A percentile compares a stretch with the other conserved stretches of the same genome.
Evolutionary conservation across 257 asterid genomes (phyloP).

Genomic region (Forsythia viridissima): DNA sequence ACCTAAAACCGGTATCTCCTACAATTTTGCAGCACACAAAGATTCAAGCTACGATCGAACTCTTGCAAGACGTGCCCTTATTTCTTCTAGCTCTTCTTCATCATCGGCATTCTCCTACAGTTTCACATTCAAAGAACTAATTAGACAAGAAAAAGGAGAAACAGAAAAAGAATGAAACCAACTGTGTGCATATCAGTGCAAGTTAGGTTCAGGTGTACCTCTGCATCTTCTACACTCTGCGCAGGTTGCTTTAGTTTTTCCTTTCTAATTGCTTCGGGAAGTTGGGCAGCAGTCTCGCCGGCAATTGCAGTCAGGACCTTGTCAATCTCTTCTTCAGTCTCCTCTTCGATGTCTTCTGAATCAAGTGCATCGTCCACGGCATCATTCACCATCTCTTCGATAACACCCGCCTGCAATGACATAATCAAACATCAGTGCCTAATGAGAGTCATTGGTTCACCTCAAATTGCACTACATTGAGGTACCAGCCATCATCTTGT

Average conservation of each 20-base stretch:
- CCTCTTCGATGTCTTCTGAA: slow-evolving; percentile 95
- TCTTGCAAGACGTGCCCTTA: slow-evolving; percentile 87
- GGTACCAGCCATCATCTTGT: too few relatives aligned
- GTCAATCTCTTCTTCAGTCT: slow-evolving; percentile 93
- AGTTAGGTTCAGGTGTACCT: slow-evolving; percentile 34
- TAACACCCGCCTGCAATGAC: slow-evolving; percentile 76
- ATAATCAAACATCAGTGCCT: not conserved
- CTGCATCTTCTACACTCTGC: slow-evolving; percentile 42
- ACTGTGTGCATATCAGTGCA: not conserved
- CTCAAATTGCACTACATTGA: not conserved
- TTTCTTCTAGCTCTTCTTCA: slow-evolving; percentile 91
- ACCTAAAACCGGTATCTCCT: too few relatives aligned
- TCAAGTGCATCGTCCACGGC: slow-evolving; percentile 78
- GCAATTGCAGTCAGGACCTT: slow-evolving; percentile 87
- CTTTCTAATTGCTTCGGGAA: slow-evolving; percentile 82
- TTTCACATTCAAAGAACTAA: slow-evolving; percentile 7
- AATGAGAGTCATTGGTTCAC: not conserved
- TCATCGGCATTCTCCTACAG: slow-evolving; percentile 66
- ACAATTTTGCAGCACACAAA: not conserved
- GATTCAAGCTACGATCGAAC: slow-evolving; percentile 62
- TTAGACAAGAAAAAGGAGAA: not conserved
- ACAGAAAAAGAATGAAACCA: not conserved
- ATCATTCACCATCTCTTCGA: slow-evolving; percentile 86
- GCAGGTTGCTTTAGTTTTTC: slow-evolving; percentile 75
- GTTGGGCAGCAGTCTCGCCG: slow-evolving; percentile 92